Evolutionary conservation across 345 rosid genomes (phyloP), one percentile per base, ranked within the genome.

Genomic region (Pistacia vera): DNA sequence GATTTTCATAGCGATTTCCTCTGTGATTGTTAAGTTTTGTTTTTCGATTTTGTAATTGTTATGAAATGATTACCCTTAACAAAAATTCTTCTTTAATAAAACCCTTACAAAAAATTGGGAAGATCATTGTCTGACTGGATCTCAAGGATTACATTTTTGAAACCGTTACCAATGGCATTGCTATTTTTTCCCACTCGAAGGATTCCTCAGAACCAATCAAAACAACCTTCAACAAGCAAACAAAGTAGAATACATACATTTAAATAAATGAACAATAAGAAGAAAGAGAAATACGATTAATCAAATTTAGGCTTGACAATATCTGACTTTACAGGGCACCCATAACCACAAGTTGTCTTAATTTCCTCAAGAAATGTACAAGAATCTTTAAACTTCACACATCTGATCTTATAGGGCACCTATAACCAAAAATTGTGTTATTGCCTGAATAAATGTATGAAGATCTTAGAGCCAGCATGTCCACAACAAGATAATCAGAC

Each of bases 191-290:
- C 94, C 66, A 91, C 65, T 35, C 95, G 94, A 80, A 96, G 93
- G 72, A 96, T 86, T 91, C 93, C 89, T 96, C 98, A 76, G 90
- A 95, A 79, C 91, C 90, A 66, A 96, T 93, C 76, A 96, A 77
- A 58, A 94, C 98, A 79, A 93, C 95, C 99, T 96, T 76, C 22
- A 71, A 71, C 77, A 67, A 7, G 8, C 30, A 55, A 61, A 52
- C 11, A 72, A 59, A 52, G 7, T 12, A 70, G 2, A 36, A 70
- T 22, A 78, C 30, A 76, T 56, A 69, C 30, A 70, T 28, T 13
- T 63, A 30, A 65, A 61, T 63, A 20, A 35, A 52, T n/a, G 7
- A 48, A 57, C 17, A 68, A 55, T 70, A 16, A 55, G 67, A 35
- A 56, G 55, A 70, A 3, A 10, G 62, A 51, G 25, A 63, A 76